Base-by-base conservation (phyloP, 768 basidiomycete genomes). In the Hygrocybe coccinea region DNA sequence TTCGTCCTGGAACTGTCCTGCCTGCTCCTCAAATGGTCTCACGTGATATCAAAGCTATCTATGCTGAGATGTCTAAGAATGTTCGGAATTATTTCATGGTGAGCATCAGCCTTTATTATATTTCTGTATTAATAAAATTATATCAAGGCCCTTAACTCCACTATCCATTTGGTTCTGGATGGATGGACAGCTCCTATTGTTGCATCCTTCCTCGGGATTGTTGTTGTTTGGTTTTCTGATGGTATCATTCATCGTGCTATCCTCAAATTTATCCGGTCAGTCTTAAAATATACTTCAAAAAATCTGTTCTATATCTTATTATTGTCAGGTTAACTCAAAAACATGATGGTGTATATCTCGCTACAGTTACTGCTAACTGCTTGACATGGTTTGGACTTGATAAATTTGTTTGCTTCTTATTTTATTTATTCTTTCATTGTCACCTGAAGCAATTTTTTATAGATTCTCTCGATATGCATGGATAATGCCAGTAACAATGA, bases 401-500 rank as follows among this genome's bases (percentile, higher is more conserved):
- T 15, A 57, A 70, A 22, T 47, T 60, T 54, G 29, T 29, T 29
- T 29, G 29, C 68, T 71, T 56, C 45, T 58, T 57, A 47, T 24
- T 51, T 12, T 22, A 24, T 43, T 47, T 12, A 44, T 49, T 29
- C 29, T 29, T 29, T 29, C 29, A 29, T 29, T 29, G 29, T 29
- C 8, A 8, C 29, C 15, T 29, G 34, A 53, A 54, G 41, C 19
- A 38, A 33, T 51, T 37, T 36, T 11, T 50, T 36, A 15, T 53
- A 71, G 70, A 54, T 73, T 17, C 65, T 64, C 22, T 60, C 61
- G 7, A 21, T 69, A 2, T 62, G 59, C 34, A 69, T 71, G 68
- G 70, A 70, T 56, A 71, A 72, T 60, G 67, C 70, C 9, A 54
- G 59, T 2, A 73, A 72, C 51, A 69, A 67, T 45, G 60, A 69